Evolutionary conservation across 345 rosid genomes (phyloP).

Genomic region (Ailanthus altissimus): DNA sequence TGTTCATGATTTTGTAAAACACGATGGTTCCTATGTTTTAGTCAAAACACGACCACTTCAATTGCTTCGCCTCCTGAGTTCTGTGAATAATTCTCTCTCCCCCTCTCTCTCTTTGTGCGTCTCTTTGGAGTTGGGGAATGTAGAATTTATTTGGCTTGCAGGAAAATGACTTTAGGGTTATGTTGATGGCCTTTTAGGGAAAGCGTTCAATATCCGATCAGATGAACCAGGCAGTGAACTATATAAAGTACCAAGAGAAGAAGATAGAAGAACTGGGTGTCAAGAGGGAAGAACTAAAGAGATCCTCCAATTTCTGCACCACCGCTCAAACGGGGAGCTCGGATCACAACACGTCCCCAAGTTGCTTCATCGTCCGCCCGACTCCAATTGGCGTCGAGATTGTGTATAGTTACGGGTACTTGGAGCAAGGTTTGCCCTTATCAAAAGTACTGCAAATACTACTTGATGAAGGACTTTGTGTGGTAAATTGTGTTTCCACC

Average conservation of each 20-base stretch:
- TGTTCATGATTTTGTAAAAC: background rate
- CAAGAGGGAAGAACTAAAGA: conserved; percentile 50
- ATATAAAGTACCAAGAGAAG: conserved; percentile 50
- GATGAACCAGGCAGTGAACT: conserved; percentile 66
- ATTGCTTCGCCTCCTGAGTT: conserved; percentile 2
- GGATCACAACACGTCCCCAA: background rate
- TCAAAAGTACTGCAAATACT: conserved; percentile 51
- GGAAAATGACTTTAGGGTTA: conserved; percentile 18
- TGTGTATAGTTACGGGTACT: conserved; percentile 31
- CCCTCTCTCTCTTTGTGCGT: background rate
- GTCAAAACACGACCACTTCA: background rate
- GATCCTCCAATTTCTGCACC: conserved; percentile 27
- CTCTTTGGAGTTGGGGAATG: background rate
- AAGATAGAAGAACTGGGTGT: conserved; percentile 45
- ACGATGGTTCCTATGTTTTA: background rate
- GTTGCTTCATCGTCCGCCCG: conserved; percentile 38
- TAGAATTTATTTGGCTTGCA: background rate
- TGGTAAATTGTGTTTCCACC: conserved; percentile 51
- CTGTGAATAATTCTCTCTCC: background rate
- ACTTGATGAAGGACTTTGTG: conserved; percentile 50
- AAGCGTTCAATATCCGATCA: conserved; percentile 84
- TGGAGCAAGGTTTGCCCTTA: conserved; percentile 37
- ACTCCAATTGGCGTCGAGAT: conserved; percentile 54
- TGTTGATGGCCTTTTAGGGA: conserved; percentile 47
- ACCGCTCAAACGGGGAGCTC: conserved; percentile 10